phyloP scores from a whole-genome alignment of 75 land plant species.

The Picea sitchensis region DNA sequence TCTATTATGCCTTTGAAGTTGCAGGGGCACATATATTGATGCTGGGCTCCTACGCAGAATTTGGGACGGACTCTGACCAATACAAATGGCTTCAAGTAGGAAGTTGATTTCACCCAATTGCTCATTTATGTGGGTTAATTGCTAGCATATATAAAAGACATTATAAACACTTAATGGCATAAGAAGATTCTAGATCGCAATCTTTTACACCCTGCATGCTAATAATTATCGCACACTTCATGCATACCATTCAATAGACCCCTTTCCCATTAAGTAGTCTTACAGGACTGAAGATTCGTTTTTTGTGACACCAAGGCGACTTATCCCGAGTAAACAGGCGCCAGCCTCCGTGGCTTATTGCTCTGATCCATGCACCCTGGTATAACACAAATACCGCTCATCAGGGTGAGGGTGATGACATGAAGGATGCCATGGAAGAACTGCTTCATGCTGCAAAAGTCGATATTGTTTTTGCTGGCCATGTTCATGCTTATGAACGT shows the following conservation, averaged over 20 bases:
- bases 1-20: slow-evolving; percentile 54
- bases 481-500: slow-evolving; percentile 48
- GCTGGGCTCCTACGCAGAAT: slow-evolving; percentile 47
- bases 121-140: too few relatives aligned
- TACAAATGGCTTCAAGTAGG: slow-evolving; percentile 44
- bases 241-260: too few relatives aligned
- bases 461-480: slow-evolving; percentile 32
- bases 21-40: slow-evolving; percentile 50
- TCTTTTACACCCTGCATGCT: too few relatives aligned
- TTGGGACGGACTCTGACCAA: slow-evolving; percentile 25
- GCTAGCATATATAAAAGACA: too few relatives aligned
- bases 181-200: too few relatives aligned
- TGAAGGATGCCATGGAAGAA: slow-evolving; percentile 35
- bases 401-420: slow-evolving; percentile 32
- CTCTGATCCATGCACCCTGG: slow-evolving; percentile 44
- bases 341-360: slow-evolving; percentile 38
- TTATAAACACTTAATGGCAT: too few relatives aligned
- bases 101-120: too few relatives aligned
- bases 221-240: too few relatives aligned
- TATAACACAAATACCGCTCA: slow-evolving; percentile 41
- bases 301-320: background rate
- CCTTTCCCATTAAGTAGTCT: too few relatives aligned
- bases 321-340: slow-evolving; percentile 28
- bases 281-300: too few relatives aligned
- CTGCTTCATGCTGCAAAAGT: slow-evolving; percentile 18